Evolutionary conservation across 805 yeast species (phyloP).

Genomic region (Yarrowia phangngaensis): DNA sequence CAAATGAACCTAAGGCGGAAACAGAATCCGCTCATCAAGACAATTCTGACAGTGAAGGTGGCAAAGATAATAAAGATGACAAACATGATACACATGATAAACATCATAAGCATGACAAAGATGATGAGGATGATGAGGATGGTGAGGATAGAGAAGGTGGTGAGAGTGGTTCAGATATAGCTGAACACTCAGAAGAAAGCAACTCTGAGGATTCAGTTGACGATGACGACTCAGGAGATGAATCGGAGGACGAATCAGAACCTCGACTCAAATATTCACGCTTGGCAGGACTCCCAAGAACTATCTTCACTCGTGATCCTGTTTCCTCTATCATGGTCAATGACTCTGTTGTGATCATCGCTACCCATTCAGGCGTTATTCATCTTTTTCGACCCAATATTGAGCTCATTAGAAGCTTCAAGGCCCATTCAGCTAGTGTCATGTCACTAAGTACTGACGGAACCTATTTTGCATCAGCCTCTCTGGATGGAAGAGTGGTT

Average conservation of each 20-base stretch:
- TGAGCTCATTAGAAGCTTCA: slow-evolving; percentile 61
- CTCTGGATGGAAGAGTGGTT: slow-evolving; percentile 91
- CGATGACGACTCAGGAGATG: slow-evolving; percentile 11
- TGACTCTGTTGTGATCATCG: slow-evolving; percentile 66
- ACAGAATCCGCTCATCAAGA: slow-evolving; percentile 17
- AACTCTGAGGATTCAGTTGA: background rate
- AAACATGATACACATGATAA: background rate
- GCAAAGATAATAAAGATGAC: slow-evolving; percentile 9
- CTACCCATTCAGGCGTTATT: slow-evolving; percentile 82
- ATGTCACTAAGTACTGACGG: slow-evolving; percentile 72
- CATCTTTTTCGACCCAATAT: slow-evolving; percentile 63
- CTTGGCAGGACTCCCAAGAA: slow-evolving; percentile 59
- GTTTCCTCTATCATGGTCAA: slow-evolving; percentile 65
- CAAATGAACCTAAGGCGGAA: background rate
- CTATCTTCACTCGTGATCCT: slow-evolving; percentile 71
- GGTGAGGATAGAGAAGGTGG: no score
- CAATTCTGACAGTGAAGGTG: slow-evolving; percentile 13
- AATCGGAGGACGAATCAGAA: slow-evolving; percentile 37
- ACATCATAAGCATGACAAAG: background rate
- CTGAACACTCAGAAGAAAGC: background rate
- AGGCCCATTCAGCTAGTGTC: slow-evolving; percentile 83
- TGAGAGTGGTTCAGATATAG: no score
- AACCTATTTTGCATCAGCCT: slow-evolving; percentile 72
- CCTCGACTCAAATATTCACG: slow-evolving; percentile 67
- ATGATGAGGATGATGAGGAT: no score